Evolutionary conservation across 2,329 filamentous ascomycete species (phyloP), one percentile per base, ranked within the genome.

Genomic region (Xenoacremonium recifei): DNA sequence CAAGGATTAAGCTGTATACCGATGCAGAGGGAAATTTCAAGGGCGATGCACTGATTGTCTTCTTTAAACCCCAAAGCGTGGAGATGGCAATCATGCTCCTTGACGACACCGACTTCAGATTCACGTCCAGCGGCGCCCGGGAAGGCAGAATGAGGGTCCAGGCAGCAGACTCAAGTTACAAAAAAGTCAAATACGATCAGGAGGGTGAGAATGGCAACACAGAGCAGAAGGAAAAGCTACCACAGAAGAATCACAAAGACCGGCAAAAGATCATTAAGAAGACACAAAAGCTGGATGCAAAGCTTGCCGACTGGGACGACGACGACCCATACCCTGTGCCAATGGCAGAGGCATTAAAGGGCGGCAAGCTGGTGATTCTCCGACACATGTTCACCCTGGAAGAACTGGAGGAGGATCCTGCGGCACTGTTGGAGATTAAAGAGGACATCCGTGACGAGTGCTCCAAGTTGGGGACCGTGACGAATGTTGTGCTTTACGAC

Each of bases 1-100:
- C 89, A 33, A 85, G 93, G 27, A 92, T 99, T 68, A 97, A 96
- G 70, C 81, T 99, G 65, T 99, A 99, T 68, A 81, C 75, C 16
- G 84, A 96, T 61, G 81, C 86, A 2, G 69, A 84, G 2, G 93
- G 90, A 16, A 79, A 82, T 13, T 95, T 96, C 75, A 97, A 96
- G 62, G 93, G 93, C 47, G 91, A 97, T 61, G 91, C 89, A 3
- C 76, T 99, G 21, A 75, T 99, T 40, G 88, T 97, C 25, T 99
- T 95, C 69, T 96, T 96, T 77, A 89, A 93, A 55, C 87, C 90
- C 0, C 90, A 95, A 61, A 95, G 88, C n/a, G 92, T 99, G 44
- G 73, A 86, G 31, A 85, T 90, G 70, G 89, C 89, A 33, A 87
- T 92, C 51, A 82, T 84, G 70, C 75, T 93, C 57, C 75, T 89